phyloP scores from a whole-genome alignment of 148 eudicot species.

The Fagopyrum esculentum region DNA sequence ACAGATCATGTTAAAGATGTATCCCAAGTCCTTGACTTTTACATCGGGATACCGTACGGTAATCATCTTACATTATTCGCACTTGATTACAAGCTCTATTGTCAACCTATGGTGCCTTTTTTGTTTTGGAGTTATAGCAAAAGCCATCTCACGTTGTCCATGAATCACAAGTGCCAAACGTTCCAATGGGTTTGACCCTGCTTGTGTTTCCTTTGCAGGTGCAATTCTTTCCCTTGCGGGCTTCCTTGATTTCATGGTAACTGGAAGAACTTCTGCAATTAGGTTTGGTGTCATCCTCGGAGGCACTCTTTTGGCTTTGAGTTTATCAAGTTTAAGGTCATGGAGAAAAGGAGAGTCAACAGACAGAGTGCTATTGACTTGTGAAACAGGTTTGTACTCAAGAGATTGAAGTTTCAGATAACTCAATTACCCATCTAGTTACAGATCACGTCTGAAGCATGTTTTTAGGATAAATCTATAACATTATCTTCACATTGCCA shows the following conservation, averaged over 20 bases:
- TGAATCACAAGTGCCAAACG: neutral
- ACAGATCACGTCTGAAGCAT: neutral
- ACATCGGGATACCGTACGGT: slow-evolving; percentile 94
- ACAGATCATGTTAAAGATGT: slow-evolving; percentile 55
- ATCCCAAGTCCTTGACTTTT: slow-evolving; percentile 69
- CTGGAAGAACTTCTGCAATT: slow-evolving; percentile 71
- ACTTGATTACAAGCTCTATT: neutral
- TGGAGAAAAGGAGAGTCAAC: slow-evolving; percentile 66
- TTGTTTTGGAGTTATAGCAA: neutral
- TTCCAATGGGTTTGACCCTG: neutral
- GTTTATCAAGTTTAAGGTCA: slow-evolving; percentile 66
- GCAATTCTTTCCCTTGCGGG: slow-evolving; percentile 68
- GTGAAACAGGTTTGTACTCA: slow-evolving; percentile 69
- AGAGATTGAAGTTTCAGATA: neutral
- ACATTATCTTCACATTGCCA: too few relatives aligned
- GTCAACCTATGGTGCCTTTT: neutral
- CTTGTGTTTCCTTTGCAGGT: slow-evolving; percentile 41
- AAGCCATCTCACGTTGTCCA: neutral
- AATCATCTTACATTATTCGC: slow-evolving; percentile 15
- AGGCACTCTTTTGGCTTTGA: slow-evolving; percentile 76
- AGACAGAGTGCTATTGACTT: slow-evolving; percentile 50
- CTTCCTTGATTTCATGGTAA: slow-evolving; percentile 79
- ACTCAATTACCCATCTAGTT: neutral
- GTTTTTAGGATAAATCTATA: too few relatives aligned
- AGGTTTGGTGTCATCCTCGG: slow-evolving; percentile 94